Evolutionary conservation across 225 moss, liverwort and hornwort species (phyloP).

Genomic region (Physcomitrellopsis africana): DNA sequence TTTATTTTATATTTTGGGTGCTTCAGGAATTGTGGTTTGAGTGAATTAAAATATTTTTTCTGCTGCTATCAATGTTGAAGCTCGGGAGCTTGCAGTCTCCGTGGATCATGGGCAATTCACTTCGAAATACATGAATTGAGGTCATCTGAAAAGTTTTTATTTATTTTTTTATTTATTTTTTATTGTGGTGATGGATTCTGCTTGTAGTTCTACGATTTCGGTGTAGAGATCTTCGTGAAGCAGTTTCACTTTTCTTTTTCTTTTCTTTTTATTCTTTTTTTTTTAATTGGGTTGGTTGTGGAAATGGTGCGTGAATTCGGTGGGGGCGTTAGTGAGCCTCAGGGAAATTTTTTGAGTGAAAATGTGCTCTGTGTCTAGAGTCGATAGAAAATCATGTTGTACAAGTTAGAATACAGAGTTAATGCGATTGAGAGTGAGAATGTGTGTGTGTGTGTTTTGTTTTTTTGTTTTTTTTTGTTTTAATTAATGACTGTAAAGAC

Average conservation of each 20-base stretch:
- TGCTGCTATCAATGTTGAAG: neutral
- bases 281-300: neutral
- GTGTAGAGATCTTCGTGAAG: no score
- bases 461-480: no score
- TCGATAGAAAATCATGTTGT: neutral
- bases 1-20: neutral
- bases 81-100: neutral
- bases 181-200: neutral
- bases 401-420: neutral
- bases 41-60: no score
- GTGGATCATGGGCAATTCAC: neutral
- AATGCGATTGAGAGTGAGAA: neutral
- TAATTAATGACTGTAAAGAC: neutral
- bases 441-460: no score
- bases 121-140: constrained; percentile 7
- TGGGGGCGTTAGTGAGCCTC: neutral
- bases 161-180: neutral
- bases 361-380: neutral
- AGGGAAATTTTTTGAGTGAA: neutral
- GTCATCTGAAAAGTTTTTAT: constrained; percentile 3
- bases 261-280: neutral
- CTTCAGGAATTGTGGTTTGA: no score
- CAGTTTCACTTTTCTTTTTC: no score
- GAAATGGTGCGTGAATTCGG: neutral
- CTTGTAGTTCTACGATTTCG: neutral